phyloP scores from a whole-genome alignment of 805 yeast species.

The Candida patagonica region DNA sequence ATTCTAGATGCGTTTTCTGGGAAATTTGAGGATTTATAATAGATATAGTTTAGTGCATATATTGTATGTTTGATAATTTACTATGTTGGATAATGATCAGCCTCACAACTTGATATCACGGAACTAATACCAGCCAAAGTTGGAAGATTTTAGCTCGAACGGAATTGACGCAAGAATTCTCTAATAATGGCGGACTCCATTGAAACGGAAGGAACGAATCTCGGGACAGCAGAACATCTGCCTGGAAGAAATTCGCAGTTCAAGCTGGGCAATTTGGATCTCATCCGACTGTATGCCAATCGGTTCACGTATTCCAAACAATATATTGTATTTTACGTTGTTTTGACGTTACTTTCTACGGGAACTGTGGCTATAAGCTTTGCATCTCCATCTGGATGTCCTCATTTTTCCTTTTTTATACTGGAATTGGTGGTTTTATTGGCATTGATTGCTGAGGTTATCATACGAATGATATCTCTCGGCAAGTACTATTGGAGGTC shows the following conservation, averaged over 20 bases:
- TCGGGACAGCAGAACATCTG: no score
- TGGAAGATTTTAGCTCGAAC: no score
- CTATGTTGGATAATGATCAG: no score
- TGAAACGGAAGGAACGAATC: no score
- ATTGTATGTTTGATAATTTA: no score
- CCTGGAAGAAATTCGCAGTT: constrained; percentile 10
- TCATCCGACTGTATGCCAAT: constrained; percentile 11
- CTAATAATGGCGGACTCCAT: no score
- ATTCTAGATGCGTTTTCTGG: constrained; percentile 30
- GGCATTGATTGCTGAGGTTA: constrained; percentile 10
- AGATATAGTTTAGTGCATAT: no score
- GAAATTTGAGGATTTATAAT: constrained; percentile 12
- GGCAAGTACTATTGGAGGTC: constrained; percentile 10
- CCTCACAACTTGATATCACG: no score
- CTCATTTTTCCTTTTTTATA: constrained; percentile 9
- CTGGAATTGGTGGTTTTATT: constrained; percentile 8
- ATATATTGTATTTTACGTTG: constrained; percentile 10
- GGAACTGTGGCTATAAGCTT: constrained; percentile 9
- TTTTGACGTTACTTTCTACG: constrained; percentile 8
- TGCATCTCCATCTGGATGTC: constrained; percentile 11
- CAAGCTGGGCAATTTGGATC: constrained; percentile 7
- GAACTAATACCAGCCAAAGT: no score
- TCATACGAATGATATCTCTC: constrained; percentile 8
- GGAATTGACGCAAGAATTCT: no score
- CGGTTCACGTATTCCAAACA: constrained; percentile 13